Evolutionary conservation across 495 filamentous ascomycete species (phyloP).

Genomic region (Tuber brumale): DNA sequence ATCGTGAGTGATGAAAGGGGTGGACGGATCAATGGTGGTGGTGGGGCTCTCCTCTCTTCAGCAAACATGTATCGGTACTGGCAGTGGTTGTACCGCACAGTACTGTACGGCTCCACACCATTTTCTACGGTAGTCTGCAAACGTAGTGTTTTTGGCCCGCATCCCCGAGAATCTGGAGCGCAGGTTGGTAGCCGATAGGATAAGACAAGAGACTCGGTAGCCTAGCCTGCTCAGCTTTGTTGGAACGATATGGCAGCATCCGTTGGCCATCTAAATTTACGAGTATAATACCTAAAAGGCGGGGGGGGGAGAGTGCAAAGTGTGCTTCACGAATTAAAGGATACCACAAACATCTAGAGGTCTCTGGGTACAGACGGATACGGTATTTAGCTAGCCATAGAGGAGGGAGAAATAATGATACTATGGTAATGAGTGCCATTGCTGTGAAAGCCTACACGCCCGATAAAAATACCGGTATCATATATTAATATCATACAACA

Average conservation of each 20-base stretch:
- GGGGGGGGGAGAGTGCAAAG: neutral
- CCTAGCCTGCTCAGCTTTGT: neutral
- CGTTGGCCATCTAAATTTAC: neutral
- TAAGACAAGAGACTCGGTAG: constrained; percentile 8
- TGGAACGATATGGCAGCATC: neutral
- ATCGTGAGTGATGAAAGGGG: neutral
- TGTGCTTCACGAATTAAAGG: neutral
- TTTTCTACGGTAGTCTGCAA: neutral
- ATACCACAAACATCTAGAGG: neutral
- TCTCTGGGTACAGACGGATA: neutral
- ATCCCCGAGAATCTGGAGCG: constrained; percentile 31
- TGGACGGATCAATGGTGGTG: neutral
- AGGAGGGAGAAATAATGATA: neutral
- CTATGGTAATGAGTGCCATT: too few relatives aligned
- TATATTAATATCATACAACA: too few relatives aligned
- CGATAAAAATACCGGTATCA: too few relatives aligned
- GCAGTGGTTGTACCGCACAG: neutral
- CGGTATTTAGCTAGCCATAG: neutral
- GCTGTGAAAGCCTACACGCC: neutral
- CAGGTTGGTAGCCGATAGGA: constrained; percentile 26
- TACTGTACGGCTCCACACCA: neutral
- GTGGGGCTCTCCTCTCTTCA: neutral
- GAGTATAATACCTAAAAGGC: neutral
- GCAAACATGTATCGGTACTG: neutral
- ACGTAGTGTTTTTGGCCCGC: neutral